Base-by-base conservation (phyloP, 2,329 filamentous ascomycete species). In the Fusarium oligoseptatum region DNA sequence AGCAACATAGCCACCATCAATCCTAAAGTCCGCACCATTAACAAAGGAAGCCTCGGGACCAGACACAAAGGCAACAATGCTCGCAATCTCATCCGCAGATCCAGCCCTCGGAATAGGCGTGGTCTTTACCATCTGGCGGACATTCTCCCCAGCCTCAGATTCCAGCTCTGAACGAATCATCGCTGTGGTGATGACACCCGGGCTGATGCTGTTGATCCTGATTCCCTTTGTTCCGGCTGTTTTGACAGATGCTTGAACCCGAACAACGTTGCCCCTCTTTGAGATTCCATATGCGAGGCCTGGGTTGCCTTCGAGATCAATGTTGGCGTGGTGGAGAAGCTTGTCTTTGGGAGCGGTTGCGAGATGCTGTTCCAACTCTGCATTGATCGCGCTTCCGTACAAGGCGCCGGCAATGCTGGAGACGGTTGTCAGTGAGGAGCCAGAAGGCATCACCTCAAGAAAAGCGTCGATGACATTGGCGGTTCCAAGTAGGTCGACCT, bases 381-480 rank as follows among this genome's bases (percentile, higher is more conserved):
- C 9, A 1, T 8, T 34, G 17, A 67, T 56, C 0, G 9, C 36
- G 20, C 34, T 11, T 7, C 15, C 20, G 2, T 27, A 22, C 20
- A 67, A 36, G 10, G 60, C 45, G 6, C 43, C 27, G 3, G 64
- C 64, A 8, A 61, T 52, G 57, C 64, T 67, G 10, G 64, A 36
- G 10, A 67, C 34, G 2, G 45, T 43, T 1, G 45, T 56, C 34
- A 67, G 15, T 3, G 57, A 55, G 4, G 64, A 62, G 10, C 64
- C 57, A 34, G 24, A 11, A 14, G 32, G 45, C 48, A 67, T 55
- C 5, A 45, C n/a, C 4, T 55, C 34, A 20, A 67, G 34, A 15
- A 67, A 67, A 10, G 64, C 64, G 34, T 67, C 64, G 36, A 67
- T 61, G n/a, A 67, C 24, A 20, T 61, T 61, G 36, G 64, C 64